A percentile compares a stretch with the other conserved stretches of the same genome.
phyloP scores from a whole-genome alignment of 805 yeast species.

The Phaffomyces antillensis region DNA sequence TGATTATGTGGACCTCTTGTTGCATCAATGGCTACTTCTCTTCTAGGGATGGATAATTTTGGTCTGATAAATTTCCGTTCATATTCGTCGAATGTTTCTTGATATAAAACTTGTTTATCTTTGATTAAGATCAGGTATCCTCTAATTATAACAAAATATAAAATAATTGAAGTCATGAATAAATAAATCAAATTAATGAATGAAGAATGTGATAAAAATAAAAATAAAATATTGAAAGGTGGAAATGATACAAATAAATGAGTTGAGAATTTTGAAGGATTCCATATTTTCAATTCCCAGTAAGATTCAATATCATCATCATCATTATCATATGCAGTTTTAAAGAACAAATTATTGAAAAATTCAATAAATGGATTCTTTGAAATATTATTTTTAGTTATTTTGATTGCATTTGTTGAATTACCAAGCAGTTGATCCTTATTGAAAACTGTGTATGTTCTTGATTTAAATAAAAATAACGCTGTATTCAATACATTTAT shows the following conservation, averaged over 20 bases:
- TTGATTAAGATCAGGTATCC: slow-evolving; percentile 41
- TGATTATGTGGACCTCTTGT: slow-evolving; percentile 28
- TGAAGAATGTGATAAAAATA: slow-evolving; percentile 31
- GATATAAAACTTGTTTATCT: slow-evolving; percentile 54
- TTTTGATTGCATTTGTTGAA: slow-evolving; percentile 16
- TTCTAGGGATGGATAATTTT: slow-evolving; percentile 38
- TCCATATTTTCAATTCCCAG: slow-evolving; percentile 62
- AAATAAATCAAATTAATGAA: slow-evolving; percentile 31
- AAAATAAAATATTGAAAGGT: slow-evolving; percentile 45
- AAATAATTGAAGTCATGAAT: slow-evolving; percentile 28
- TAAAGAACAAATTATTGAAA: background rate
- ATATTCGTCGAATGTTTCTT: slow-evolving; percentile 58
- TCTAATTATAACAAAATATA: slow-evolving; percentile 33
- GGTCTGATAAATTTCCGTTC: slow-evolving; percentile 58
- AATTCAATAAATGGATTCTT: background rate
- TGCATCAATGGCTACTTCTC: slow-evolving; percentile 59
- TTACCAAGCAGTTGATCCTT: slow-evolving; percentile 12
- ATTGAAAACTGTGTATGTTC: slow-evolving; percentile 20
- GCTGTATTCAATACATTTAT: slow-evolving; percentile 17
- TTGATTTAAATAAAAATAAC: slow-evolving; percentile 19
- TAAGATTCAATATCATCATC: slow-evolving; percentile 24
- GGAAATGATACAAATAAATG: slow-evolving; percentile 47
- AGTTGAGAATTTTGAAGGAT: slow-evolving; percentile 52
- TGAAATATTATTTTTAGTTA: slow-evolving; percentile 4
- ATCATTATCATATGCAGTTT: slow-evolving; percentile 3